Percentiles rank a stretch among this genome's conserved stretches.
Conservation (phyloP, 2,329 filamentous ascomycete species). For the Talaromyces sp. region DNA sequence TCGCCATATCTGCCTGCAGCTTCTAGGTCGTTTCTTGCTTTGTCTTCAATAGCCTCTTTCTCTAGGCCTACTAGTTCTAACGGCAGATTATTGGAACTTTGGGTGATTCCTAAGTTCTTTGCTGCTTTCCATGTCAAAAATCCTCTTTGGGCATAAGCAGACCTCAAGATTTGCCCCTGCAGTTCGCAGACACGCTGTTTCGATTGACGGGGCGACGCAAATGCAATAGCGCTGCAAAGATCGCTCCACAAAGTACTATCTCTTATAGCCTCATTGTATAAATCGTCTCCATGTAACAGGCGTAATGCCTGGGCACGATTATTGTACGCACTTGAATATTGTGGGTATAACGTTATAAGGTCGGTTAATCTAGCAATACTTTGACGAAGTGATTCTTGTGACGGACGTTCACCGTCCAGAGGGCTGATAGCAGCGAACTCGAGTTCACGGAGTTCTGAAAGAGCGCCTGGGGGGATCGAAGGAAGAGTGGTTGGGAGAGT, state of each 20-base stretch:
- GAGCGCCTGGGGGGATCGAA: not conserved
- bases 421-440: not conserved
- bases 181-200: not conserved
- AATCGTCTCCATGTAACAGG: not conserved
- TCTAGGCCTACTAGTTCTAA: not conserved
- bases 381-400: not conserved
- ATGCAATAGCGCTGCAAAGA: not conserved
- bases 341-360: not conserved
- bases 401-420: not conserved
- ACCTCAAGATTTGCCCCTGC: not conserved
- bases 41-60: not conserved
- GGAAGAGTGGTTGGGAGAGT: not conserved
- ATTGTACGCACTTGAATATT: not conserved
- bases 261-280: not conserved
- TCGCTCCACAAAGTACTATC: not conserved
- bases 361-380: not conserved
- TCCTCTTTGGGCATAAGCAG: not conserved
- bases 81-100: not conserved
- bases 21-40: not conserved
- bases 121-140: not conserved
- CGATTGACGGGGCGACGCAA: not conserved
- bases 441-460: not conserved
- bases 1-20: slow-evolving; percentile 4
- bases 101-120: not conserved
- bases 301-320: not conserved